Conservation (phyloP, 1,139 yeast genomes). For the Scheffersomyces titani region DNA sequence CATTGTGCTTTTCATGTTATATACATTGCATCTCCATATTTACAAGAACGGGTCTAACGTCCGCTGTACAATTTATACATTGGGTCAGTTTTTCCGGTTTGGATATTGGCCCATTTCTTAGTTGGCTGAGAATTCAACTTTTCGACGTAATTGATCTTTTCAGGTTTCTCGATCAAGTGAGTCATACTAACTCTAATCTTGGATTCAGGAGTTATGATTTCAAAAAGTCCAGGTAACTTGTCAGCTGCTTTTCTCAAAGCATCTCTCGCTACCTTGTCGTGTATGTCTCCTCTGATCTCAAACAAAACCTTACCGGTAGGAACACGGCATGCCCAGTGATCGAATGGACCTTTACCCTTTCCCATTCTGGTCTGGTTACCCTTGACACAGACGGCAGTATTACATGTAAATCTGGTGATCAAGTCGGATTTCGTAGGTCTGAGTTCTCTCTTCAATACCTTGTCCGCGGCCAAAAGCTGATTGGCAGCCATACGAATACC, state of each 20-base stretch:
- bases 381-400: conserved; percentile 89
- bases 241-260: conserved; percentile 90
- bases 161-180: conserved; percentile 42
- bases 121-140: conserved; percentile 62
- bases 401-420: conserved; percentile 80
- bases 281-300: conserved; percentile 80
- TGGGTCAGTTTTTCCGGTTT: conserved; percentile 47
- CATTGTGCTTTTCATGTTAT: neutral
- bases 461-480: conserved; percentile 90
- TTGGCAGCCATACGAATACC: conserved; percentile 88
- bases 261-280: conserved; percentile 88
- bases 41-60: conserved; percentile 31
- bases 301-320: conserved; percentile 93
- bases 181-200: conserved; percentile 74
- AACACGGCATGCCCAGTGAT: conserved; percentile 95
- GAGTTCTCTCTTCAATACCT: conserved; percentile 76
- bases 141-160: conserved; percentile 54
- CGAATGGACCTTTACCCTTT: conserved; percentile 97
- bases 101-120: conserved; percentile 55
- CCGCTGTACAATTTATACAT: conserved; percentile 57
- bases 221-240: conserved; percentile 90
- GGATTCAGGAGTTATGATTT: conserved; percentile 70
- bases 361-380: conserved; percentile 99
- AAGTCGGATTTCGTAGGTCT: conserved; percentile 71
- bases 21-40: neutral